A percentile compares a stretch with the other conserved stretches of the same genome.
Conservation (phyloP, 345 rosid species). For the Arabidopsis thaliana region DNA sequence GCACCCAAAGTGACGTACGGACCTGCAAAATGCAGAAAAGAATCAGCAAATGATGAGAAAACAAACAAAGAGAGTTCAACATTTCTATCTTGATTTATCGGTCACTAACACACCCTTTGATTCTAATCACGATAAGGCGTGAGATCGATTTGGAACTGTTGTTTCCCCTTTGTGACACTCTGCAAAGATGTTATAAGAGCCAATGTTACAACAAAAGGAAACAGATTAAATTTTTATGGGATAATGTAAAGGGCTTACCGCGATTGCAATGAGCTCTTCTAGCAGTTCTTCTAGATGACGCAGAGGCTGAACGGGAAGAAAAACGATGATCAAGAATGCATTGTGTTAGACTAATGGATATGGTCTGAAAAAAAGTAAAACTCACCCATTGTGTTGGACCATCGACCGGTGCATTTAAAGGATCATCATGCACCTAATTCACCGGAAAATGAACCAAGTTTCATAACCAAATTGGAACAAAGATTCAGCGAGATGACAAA, state of each 20-base stretch:
- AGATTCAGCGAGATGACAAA: neutral
- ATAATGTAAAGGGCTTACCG: constrained; percentile 57
- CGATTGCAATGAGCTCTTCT: constrained; percentile 82
- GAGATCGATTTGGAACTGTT: constrained; percentile 67
- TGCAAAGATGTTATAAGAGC: constrained; percentile 31
- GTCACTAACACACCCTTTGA: neutral
- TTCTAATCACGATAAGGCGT: constrained; percentile 58
- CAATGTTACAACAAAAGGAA: neutral
- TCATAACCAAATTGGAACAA: constrained; percentile 16
- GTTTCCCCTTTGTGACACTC: constrained; percentile 84
- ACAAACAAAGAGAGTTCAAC: neutral
- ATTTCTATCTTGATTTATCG: neutral
- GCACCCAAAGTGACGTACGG: neutral
- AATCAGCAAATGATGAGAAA: constrained; percentile 4
- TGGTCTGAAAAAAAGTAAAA: neutral
- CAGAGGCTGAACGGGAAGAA: constrained; percentile 53
- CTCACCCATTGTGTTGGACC: constrained; percentile 97
- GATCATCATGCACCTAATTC: constrained; percentile 85
- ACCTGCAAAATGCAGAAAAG: neutral
- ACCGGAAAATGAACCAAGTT: constrained; percentile 39
- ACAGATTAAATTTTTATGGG: neutral
- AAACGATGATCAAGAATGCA: neutral
- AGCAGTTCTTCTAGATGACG: constrained; percentile 84
- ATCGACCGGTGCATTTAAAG: constrained; percentile 85
- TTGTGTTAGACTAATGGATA: neutral